Evolutionary conservation across 1,284 basidiomycete species (phyloP).

Genomic region (Ceratobasidium sp.): DNA sequence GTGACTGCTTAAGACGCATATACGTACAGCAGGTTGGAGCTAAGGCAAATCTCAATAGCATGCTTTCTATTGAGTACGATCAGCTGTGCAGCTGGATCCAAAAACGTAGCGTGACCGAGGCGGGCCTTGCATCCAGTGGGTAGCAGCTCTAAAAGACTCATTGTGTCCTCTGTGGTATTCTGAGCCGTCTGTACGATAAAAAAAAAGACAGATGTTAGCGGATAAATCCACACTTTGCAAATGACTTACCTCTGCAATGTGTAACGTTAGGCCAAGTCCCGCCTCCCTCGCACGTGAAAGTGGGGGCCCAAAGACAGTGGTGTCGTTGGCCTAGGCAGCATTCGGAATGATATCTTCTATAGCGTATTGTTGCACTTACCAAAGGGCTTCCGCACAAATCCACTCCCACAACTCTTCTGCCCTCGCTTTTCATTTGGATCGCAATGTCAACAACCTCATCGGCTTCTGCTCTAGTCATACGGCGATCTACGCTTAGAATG

Average conservation of each 20-base stretch:
- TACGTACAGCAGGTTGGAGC: slow-evolving; percentile 75
- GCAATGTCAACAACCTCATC: slow-evolving; percentile 66
- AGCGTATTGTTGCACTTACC: slow-evolving; percentile 46
- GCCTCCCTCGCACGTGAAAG: slow-evolving; percentile 63
- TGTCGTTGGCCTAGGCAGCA: slow-evolving; percentile 47
- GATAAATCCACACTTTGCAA: background rate
- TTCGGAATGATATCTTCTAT: background rate
- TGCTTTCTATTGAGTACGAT: slow-evolving; percentile 65
- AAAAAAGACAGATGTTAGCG: background rate
- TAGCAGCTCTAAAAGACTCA: slow-evolving; percentile 66
- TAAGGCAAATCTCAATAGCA: slow-evolving; percentile 80
- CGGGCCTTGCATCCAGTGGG: slow-evolving; percentile 50
- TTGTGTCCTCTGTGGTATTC: slow-evolving; percentile 64
- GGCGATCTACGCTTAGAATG: slow-evolving; percentile 74
- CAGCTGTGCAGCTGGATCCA: slow-evolving; percentile 64
- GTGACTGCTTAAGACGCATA: background rate
- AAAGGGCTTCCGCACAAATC: slow-evolving; percentile 80
- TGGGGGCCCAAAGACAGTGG: slow-evolving; percentile 59
- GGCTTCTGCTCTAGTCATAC: slow-evolving; percentile 61
- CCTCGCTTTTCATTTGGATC: slow-evolving; percentile 59
- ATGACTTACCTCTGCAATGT: slow-evolving; percentile 74
- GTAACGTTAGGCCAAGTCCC: slow-evolving; percentile 72
- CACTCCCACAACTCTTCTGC: slow-evolving; percentile 72
- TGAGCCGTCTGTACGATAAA: slow-evolving; percentile 53
- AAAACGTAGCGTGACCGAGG: slow-evolving; percentile 82